Evolutionary conservation across 768 basidiomycete species (phyloP).

Genomic region (Collybia sp.): DNA sequence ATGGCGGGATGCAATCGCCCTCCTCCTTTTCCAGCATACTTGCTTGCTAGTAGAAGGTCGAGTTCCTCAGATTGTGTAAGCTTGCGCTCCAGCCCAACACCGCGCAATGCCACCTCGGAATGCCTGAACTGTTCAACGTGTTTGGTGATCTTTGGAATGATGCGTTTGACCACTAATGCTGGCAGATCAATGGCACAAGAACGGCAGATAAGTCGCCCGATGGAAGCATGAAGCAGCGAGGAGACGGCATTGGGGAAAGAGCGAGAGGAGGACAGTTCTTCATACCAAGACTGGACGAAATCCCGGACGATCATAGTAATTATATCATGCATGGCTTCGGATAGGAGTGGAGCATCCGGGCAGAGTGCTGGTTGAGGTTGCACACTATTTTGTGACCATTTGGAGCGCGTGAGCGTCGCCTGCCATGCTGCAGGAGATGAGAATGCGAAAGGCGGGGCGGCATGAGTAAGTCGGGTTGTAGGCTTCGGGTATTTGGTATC

Average conservation of each 20-base stretch:
- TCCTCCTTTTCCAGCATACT: slow-evolving; percentile 64
- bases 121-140: slow-evolving; percentile 90
- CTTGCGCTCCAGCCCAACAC: slow-evolving; percentile 75
- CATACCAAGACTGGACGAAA: slow-evolving; percentile 91
- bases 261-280: slow-evolving; percentile 76
- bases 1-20: slow-evolving; percentile 81
- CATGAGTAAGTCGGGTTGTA: slow-evolving; percentile 38
- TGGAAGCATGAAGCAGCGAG: slow-evolving; percentile 58
- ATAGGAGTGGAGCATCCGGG: slow-evolving; percentile 60
- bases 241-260: slow-evolving; percentile 89
- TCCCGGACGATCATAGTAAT: slow-evolving; percentile 79
- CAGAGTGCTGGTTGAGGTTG: slow-evolving; percentile 64
- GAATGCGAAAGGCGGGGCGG: slow-evolving; percentile 76
- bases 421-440: slow-evolving; percentile 96
- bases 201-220: slow-evolving; percentile 55
- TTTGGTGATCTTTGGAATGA: slow-evolving; percentile 83
- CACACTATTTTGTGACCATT: slow-evolving; percentile 77
- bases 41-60: slow-evolving; percentile 79
- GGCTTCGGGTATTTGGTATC: slow-evolving; percentile 36
- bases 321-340: slow-evolving; percentile 72
- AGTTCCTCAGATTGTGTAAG: slow-evolving; percentile 89
- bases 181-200: slow-evolving; percentile 64
- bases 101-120: slow-evolving; percentile 82
- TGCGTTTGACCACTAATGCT: slow-evolving; percentile 72
- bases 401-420: slow-evolving; percentile 81